A percentile compares a stretch with the other conserved stretches of the same genome.
These are phyloP conservation scores for Fagopyrum tataricum DNA, from an alignment of 148 eudicot genomes.

Conservation along the genomic window DNA sequence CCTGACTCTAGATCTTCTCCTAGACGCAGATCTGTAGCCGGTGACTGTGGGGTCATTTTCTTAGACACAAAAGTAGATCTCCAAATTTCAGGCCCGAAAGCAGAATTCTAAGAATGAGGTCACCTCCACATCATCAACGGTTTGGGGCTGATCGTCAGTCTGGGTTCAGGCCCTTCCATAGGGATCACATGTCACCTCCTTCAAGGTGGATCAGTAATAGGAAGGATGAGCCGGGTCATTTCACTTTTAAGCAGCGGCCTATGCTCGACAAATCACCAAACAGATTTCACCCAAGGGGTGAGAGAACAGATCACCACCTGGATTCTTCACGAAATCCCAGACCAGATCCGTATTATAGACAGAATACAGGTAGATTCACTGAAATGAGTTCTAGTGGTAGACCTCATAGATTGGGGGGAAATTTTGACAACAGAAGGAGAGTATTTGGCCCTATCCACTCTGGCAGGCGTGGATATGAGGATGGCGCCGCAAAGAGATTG, in stretches of 20 bases:
- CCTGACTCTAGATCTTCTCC: slow-evolving; percentile 30
- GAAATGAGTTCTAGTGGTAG: slow-evolving; percentile 25
- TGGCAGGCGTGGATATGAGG: slow-evolving; percentile 23
- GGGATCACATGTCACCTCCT: slow-evolving; percentile 32
- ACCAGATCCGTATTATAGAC: slow-evolving; percentile 16
- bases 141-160: slow-evolving; percentile 18
- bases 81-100: slow-evolving; percentile 34
- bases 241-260: slow-evolving; percentile 23
- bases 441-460: slow-evolving; percentile 19
- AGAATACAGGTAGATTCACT: slow-evolving; percentile 22
- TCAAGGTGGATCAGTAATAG: slow-evolving; percentile 24
- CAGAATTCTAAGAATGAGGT: slow-evolving; percentile 32
- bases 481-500: slow-evolving; percentile 22
- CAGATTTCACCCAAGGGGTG: slow-evolving; percentile 22
- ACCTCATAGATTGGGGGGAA: slow-evolving; percentile 26
- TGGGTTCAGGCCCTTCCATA: slow-evolving; percentile 26
- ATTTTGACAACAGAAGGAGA: slow-evolving; percentile 29
- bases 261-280: slow-evolving; percentile 27
- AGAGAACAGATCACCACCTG: slow-evolving; percentile 1
- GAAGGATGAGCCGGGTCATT: slow-evolving; percentile 29
- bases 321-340: slow-evolving; percentile 5
- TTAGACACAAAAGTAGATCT: slow-evolving; percentile 39
- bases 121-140: slow-evolving; percentile 28
- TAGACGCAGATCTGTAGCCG: slow-evolving; percentile 27
- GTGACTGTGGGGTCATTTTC: slow-evolving; percentile 21